Evolutionary conservation across 2,329 filamentous ascomycete genomes (phyloP).

Genomic region (Stachybotrys chlorohalonatus): DNA sequence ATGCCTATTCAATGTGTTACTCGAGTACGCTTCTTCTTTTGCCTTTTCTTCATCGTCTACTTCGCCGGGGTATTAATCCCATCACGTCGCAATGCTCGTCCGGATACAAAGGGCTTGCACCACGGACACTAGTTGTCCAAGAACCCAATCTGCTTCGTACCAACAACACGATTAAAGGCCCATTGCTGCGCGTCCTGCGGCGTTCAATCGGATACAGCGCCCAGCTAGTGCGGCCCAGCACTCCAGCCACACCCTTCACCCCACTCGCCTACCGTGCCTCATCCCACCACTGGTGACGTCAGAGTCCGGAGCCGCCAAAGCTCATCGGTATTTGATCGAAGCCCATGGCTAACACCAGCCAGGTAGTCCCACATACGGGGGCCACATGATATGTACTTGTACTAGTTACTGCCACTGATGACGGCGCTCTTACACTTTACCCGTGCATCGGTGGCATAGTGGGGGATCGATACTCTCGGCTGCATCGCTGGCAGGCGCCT

Average conservation of each 20-base stretch:
- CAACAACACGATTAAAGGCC: too few species aligned
- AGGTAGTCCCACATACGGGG: background rate
- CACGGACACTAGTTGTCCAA: too few species aligned
- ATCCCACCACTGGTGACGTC: background rate
- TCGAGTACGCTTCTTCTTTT: too few species aligned
- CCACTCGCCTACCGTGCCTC: background rate
- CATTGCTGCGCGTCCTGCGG: too few species aligned
- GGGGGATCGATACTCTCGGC: background rate
- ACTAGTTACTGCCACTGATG: background rate
- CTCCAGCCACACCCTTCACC: background rate
- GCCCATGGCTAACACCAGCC: background rate
- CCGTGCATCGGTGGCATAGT: background rate
- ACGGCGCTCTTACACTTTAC: background rate
- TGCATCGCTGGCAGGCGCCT: background rate
- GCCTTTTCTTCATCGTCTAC: too few species aligned
- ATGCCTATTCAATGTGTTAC: background rate
- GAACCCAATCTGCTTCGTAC: too few species aligned
- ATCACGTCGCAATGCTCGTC: too few species aligned
- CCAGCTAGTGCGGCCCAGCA: background rate
- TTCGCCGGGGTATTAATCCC: too few species aligned
- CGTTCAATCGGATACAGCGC: background rate
- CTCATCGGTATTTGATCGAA: background rate
- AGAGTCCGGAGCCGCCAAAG: background rate
- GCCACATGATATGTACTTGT: background rate
- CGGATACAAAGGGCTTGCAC: too few species aligned